Percentiles rank a stretch among this genome's conserved stretches.
These are phyloP conservation scores for Dentiscutata heterogama DNA, from an alignment of 371 early-diverging fungal species.

Conservation along the genomic window DNA sequence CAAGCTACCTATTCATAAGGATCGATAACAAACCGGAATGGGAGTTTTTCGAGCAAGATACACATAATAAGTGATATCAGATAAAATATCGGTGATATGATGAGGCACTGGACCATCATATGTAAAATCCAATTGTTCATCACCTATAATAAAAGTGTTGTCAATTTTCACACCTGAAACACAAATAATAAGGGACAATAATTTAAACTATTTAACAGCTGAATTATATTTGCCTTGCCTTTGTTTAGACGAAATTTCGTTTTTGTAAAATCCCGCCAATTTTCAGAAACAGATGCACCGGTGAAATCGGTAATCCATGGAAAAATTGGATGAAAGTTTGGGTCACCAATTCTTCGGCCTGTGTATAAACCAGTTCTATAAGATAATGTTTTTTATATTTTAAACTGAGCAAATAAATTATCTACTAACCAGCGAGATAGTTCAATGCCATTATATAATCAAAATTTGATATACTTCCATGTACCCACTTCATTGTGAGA, in stretches of 20 bases:
- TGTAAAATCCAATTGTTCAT: slow-evolving; percentile 76
- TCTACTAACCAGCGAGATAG: slow-evolving; percentile 70
- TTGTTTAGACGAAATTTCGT: slow-evolving; percentile 79
- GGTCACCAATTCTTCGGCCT: slow-evolving; percentile 74
- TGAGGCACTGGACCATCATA: slow-evolving; percentile 77
- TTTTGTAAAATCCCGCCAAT: slow-evolving; percentile 73
- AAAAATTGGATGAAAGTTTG: slow-evolving; percentile 78
- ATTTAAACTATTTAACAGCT: not conserved
- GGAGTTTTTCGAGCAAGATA: slow-evolving; percentile 75
- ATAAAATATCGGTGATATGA: slow-evolving; percentile 76
- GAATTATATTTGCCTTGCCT: slow-evolving; percentile 48
- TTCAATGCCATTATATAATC: slow-evolving; percentile 88
- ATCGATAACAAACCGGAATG: slow-evolving; percentile 59
- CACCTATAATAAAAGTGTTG: slow-evolving; percentile 55
- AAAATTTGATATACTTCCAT: slow-evolving; percentile 82
- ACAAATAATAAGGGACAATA: not conserved
- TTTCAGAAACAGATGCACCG: slow-evolving; percentile 61
- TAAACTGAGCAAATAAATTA: not conserved
- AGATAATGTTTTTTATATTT: not conserved
- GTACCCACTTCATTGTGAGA: slow-evolving; percentile 74
- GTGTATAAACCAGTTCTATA: not conserved
- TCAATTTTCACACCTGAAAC: not conserved
- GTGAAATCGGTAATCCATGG: slow-evolving; percentile 81
- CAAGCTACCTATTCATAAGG: not conserved
- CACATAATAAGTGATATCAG: slow-evolving; percentile 78